A percentile compares a stretch with the other conserved stretches of the same genome.
Conservation (phyloP, 805 yeast species). For the Wickerhamomyces tratensis region DNA sequence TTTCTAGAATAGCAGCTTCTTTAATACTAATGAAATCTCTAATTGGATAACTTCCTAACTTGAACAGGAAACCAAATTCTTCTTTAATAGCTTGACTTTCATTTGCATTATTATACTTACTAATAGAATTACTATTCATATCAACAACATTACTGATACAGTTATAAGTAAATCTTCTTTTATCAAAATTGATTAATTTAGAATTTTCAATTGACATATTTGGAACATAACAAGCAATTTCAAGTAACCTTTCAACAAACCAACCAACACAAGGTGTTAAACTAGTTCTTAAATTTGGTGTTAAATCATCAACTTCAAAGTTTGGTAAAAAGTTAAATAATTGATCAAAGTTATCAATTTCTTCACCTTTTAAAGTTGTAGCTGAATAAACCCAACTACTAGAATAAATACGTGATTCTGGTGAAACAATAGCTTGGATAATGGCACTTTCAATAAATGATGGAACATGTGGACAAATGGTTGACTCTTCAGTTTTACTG, state of each 20-base stretch:
- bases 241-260: conserved; percentile 73
- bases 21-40: conserved; percentile 25
- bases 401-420: conserved; percentile 67
- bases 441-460: conserved; percentile 80
- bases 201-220: conserved; percentile 62
- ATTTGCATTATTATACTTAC: conserved; percentile 13
- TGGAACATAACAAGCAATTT: conserved; percentile 68
- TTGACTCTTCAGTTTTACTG: conserved; percentile 20
- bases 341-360: conserved; percentile 21
- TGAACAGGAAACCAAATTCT: conserved; percentile 44
- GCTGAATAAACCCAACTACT: conserved; percentile 58
- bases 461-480: conserved; percentile 44
- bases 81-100: conserved; percentile 19
- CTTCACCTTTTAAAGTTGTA: conserved; percentile 7
- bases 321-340: conserved; percentile 24
- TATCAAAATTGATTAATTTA: conserved; percentile 73
- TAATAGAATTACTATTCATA: conserved; percentile 20
- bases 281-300: conserved; percentile 26
- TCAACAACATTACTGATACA: conserved; percentile 45
- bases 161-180: conserved; percentile 60
- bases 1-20: conserved; percentile 35
- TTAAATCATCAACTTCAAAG: conserved; percentile 22
- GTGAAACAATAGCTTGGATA: conserved; percentile 63
- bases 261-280: conserved; percentile 88
- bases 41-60: conserved; percentile 22